Percentiles rank a stretch among this genome's conserved stretches.
Conservation (phyloP, 352 stramenopile species). For the Globisporangium acanthophoron region DNA sequence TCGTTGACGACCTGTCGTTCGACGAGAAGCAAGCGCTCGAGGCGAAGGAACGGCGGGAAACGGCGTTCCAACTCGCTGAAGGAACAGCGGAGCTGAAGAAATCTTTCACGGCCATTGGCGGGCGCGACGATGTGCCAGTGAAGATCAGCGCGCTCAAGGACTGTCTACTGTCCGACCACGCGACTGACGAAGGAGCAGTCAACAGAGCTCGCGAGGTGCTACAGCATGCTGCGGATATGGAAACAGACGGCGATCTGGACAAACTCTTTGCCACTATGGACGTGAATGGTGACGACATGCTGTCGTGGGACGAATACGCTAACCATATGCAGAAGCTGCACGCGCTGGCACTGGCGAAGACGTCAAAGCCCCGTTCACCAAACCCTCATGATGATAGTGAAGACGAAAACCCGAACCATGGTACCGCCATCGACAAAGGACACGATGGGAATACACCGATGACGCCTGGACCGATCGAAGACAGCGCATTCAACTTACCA, state of each 20-base stretch:
- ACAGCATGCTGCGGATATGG: slow-evolving; percentile 27
- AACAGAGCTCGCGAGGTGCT: slow-evolving; percentile 21
- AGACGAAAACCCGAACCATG: too few relatives aligned
- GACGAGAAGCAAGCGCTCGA: slow-evolving; percentile 19
- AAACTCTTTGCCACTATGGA: slow-evolving; percentile 42
- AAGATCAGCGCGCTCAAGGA: slow-evolving; percentile 25
- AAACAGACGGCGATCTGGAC: slow-evolving; percentile 35
- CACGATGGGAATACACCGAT: too few relatives aligned
- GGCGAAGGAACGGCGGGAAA: slow-evolving; percentile 12
- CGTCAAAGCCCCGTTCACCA: neutral
- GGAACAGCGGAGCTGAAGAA: slow-evolving; percentile 38
- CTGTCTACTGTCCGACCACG: slow-evolving; percentile 8
- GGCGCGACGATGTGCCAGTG: slow-evolving; percentile 23
- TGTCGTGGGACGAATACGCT: slow-evolving; percentile 53
- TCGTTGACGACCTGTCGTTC: slow-evolving; percentile 12
- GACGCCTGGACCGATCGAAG: too few relatives aligned
- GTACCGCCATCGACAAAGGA: too few relatives aligned
- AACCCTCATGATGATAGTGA: too few relatives aligned
- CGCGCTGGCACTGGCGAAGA: slow-evolving; percentile 25
- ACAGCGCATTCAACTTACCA: too few relatives aligned
- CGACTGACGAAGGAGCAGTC: neutral
- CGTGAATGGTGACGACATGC: slow-evolving; percentile 36
- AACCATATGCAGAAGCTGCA: slow-evolving; percentile 46
- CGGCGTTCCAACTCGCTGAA: slow-evolving; percentile 27
- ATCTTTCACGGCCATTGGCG: slow-evolving; percentile 31